Conservation (phyloP, 2,329 filamentous ascomycete genomes). For the Rhinocladiella similis region DNA sequence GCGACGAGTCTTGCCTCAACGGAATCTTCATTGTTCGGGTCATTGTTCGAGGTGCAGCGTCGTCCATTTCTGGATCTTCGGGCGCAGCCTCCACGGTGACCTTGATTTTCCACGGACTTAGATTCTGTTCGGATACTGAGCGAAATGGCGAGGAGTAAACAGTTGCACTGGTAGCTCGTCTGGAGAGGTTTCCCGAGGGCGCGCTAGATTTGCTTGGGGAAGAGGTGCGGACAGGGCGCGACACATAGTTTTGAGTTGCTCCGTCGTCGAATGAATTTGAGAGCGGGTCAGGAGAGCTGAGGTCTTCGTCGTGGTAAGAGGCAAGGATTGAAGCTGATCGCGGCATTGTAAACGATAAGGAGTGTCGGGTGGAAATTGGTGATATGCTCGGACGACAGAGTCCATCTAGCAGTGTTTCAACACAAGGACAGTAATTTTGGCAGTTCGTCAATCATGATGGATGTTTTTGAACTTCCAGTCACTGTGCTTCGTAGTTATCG, state of each 20-base stretch:
- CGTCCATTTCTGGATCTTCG: constrained; percentile 40
- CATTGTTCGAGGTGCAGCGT: constrained; percentile 26
- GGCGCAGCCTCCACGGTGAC: constrained; percentile 49
- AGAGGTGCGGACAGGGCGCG: constrained; percentile 4
- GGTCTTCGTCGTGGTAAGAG: constrained; percentile 14
- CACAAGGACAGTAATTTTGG: no score
- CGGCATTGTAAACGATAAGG: constrained; percentile 8
- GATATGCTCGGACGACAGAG: constrained; percentile 1
- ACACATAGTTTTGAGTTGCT: background rate
- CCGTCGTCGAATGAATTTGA: constrained; percentile 19
- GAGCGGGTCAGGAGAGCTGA: constrained; percentile 31
- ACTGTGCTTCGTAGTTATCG: no score
- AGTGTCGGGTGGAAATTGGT: constrained; percentile 6
- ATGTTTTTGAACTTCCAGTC: no score
- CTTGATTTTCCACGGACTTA: constrained; percentile 50
- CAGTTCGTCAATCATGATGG: no score
- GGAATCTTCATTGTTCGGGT: constrained; percentile 43
- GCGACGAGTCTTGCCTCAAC: constrained; percentile 34
- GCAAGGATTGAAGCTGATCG: constrained; percentile 9
- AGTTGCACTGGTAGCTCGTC: constrained; percentile 4
- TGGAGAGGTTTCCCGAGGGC: background rate
- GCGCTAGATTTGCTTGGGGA: constrained; percentile 3
- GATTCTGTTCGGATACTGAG: constrained; percentile 32
- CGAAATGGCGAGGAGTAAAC: constrained; percentile 15
- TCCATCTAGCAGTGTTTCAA: background rate